Percentiles rank a stretch among this genome's conserved stretches.
Conservation (phyloP, 1,284 basidiomycete genomes). For the Bondarzewia mesenterica region DNA sequence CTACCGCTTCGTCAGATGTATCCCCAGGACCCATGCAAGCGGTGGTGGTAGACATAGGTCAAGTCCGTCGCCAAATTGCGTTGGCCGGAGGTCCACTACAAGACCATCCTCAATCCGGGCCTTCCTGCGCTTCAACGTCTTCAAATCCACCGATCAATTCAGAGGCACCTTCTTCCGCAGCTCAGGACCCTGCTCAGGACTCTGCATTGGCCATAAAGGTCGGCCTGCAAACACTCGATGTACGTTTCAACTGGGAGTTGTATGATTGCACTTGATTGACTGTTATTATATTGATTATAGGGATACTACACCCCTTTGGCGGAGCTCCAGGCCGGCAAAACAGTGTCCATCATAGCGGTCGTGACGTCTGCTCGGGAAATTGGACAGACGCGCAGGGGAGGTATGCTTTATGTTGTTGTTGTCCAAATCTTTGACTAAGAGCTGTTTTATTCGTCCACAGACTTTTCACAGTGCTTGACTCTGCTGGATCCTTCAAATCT, state of each 20-base stretch:
- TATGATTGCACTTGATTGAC: not conserved
- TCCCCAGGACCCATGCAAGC: no score
- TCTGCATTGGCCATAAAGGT: slow-evolving; percentile 6
- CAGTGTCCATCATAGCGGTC: slow-evolving; percentile 18
- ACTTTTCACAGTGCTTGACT: slow-evolving; percentile 13
- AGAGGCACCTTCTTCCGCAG: not conserved
- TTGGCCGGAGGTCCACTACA: no score
- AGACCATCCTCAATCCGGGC: no score
- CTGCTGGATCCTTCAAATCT: slow-evolving; percentile 38
- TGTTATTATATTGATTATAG: slow-evolving; percentile 1
- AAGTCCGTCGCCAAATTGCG: no score
- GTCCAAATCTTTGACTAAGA: not conserved
- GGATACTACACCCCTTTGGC: slow-evolving; percentile 11
- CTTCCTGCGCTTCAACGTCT: not conserved
- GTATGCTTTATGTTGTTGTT: slow-evolving; percentile 10
- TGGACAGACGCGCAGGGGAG: slow-evolving; percentile 10
- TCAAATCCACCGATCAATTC: not conserved
- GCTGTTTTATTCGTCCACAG: slow-evolving; percentile 1
- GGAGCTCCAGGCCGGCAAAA: slow-evolving; percentile 6
- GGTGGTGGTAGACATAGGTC: no score
- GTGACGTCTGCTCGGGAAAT: slow-evolving; percentile 9
- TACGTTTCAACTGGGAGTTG: not conserved
- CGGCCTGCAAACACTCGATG: slow-evolving; percentile 7
- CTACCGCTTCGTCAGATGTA: no score
- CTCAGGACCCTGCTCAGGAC: not conserved